Evolutionary conservation across 805 yeast species (phyloP), one percentile per base, ranked within the genome.

Genomic region (Komagataella phaffii): DNA sequence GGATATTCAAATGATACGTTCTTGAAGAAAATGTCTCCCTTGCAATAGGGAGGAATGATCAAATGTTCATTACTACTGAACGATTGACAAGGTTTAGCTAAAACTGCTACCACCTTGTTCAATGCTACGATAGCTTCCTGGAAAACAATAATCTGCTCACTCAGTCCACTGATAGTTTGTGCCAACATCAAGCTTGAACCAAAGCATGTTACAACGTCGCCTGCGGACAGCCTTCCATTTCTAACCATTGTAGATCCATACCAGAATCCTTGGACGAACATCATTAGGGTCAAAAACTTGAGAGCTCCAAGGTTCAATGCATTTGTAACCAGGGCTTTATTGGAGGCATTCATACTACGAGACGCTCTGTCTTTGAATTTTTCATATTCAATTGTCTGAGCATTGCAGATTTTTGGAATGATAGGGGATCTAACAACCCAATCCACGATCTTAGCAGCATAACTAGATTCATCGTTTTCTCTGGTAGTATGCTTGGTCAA

Each of bases 221-320:
- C 83, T 2, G 88, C 68, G 1, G 69, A 58, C 12, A 81, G 61
- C 7, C 74, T 70, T 0, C 79, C 78, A 4, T 66, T 64, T 43
- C 66, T 64, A 3, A 88, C 82, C 70, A 86, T 74, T 47, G 72
- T 72, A 24, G 83, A 76, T 1, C 98, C 99, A 67, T 84, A 91
- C 88, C 95, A 89, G 59, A 93, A 86, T 0, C 91, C 95, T 64
- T 88, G 96, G 2, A 90, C 85, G 69, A 91, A 89, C 81, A 89
- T 82, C 61, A 81, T 62, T 44, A 88, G 68, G 0, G 83, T 74
- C 3, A 90, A 57, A 21, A 76, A 66, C 57, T 83, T 76, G 50
- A 83, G 64, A 0, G 76, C 46, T 0, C 85, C 83, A 19, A 75
- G 63, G 60, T 88, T 89, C 0, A 76, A 59, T 10, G 81, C 69